Evolutionary conservation across 257 asterid species (phyloP).

Genomic region (Solanum sitiens): DNA sequence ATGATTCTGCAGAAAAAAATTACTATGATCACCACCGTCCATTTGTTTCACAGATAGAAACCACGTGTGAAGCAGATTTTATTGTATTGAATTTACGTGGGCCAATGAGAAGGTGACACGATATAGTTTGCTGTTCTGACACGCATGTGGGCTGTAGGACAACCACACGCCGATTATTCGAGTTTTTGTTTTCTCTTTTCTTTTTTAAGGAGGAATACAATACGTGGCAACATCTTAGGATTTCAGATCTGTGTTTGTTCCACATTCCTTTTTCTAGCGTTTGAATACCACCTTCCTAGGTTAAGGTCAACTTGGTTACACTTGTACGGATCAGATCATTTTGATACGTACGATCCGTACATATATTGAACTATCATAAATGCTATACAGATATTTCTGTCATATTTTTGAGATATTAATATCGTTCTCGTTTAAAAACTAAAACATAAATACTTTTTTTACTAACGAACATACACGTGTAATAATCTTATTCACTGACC

Average conservation of each 20-base stretch:
- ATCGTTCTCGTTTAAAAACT: fast-evolving
- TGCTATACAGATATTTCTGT: fast-evolving
- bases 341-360: too few relatives aligned
- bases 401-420: too few relatives aligned
- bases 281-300: neutral
- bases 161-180: constrained; percentile 20
- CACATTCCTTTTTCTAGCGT: constrained; percentile 19
- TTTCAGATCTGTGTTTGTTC: constrained; percentile 18
- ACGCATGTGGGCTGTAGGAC: constrained; percentile 50
- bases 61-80: neutral
- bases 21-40: constrained; percentile 4
- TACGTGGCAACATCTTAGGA: constrained; percentile 65
- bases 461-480: fast-evolving
- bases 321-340: neutral
- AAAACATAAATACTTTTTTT: fast-evolving
- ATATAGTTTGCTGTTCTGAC: constrained; percentile 32
- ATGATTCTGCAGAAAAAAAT: constrained; percentile 12
- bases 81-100: constrained; percentile 28
- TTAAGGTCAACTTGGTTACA: neutral
- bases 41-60: neutral
- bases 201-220: constrained; percentile 17
- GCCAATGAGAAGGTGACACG: constrained; percentile 37
- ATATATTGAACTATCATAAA: too few relatives aligned
- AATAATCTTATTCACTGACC: fast-evolving
- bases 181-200: neutral